These are phyloP conservation scores for Ceratobasidium sp. DNA, from an alignment of 1,284 basidiomycete genomes.

Conservation along the genomic window DNA sequence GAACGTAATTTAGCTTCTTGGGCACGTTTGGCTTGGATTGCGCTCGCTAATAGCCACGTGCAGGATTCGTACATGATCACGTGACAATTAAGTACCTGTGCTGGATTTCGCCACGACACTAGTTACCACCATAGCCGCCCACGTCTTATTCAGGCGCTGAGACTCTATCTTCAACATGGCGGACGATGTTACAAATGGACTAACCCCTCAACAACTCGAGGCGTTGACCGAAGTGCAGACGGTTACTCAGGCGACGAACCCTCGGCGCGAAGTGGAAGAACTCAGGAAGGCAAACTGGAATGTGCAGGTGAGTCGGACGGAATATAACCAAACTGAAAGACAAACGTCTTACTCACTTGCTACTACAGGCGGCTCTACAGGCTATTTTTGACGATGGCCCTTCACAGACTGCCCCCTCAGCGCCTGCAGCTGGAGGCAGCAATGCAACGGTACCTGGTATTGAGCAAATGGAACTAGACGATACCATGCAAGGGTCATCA, in stretches of 20 bases:
- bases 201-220: constrained; percentile 63
- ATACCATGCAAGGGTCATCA: constrained; percentile 63
- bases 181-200: constrained; percentile 41
- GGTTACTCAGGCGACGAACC: constrained; percentile 70
- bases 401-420: constrained; percentile 50
- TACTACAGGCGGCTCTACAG: constrained; percentile 65
- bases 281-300: constrained; percentile 77
- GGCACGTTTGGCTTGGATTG: too few species aligned
- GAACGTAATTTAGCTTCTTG: too few species aligned
- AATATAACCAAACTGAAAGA: neutral
- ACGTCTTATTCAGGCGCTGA: neutral
- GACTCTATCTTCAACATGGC: constrained; percentile 4
- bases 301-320: constrained; percentile 65
- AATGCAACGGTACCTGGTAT: constrained; percentile 36
- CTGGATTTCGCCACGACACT: constrained; percentile 17
- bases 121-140: neutral
- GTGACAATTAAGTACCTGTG: too few species aligned
- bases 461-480: constrained; percentile 67
- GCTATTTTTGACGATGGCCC: constrained; percentile 67
- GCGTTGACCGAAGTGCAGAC: constrained; percentile 69
- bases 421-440: constrained; percentile 50
- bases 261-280: constrained; percentile 69
- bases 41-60: neutral
- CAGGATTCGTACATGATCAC: too few species aligned
- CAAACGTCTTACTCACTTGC: neutral